Evolutionary conservation across 78 protist species (phyloP).

Genomic region (Guillardia theta): DNA sequence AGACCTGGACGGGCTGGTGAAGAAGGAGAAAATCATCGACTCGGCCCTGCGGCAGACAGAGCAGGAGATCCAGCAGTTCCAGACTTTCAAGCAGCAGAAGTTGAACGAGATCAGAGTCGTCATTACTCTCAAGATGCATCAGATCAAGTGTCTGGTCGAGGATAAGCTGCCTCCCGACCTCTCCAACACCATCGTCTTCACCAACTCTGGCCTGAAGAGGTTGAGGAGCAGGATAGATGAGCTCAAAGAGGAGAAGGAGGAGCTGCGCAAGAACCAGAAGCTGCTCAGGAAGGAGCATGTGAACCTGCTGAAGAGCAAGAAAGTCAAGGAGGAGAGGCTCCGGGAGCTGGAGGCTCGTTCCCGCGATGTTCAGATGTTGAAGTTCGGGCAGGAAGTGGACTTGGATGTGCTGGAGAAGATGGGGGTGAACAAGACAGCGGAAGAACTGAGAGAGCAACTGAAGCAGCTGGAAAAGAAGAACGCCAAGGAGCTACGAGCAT

Average conservation of each 20-base stretch:
- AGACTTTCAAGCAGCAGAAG: constrained; percentile 36
- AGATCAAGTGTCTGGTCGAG: constrained; percentile 48
- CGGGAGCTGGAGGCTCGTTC: constrained; percentile 53
- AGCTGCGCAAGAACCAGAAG: not conserved
- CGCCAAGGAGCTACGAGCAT: not conserved
- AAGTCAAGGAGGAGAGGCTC: not conserved
- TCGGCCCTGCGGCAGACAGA: not conserved
- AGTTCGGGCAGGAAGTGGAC: constrained; percentile 50
- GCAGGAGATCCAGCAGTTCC: constrained; percentile 53
- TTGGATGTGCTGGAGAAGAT: constrained; percentile 53
- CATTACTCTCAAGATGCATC: constrained; percentile 51
- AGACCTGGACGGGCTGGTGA: constrained; percentile 46
- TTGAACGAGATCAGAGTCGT: constrained; percentile 65
- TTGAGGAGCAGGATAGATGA: constrained; percentile 37
- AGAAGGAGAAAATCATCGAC: constrained; percentile 50
- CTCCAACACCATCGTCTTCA: constrained; percentile 36
- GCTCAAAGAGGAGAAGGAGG: constrained; percentile 42
- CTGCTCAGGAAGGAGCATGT: not conserved
- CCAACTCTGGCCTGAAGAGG: constrained; percentile 16
- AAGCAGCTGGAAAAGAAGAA: not conserved
- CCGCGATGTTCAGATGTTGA: constrained; percentile 57
- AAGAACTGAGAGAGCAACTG: constrained; percentile 60
- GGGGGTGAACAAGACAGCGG: constrained; percentile 59
- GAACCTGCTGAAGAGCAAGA: constrained; percentile 44
- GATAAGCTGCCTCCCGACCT: constrained; percentile 46